Base-by-base conservation (phyloP, 2,329 filamentous ascomycete species). In the Penicillium glabrum region DNA sequence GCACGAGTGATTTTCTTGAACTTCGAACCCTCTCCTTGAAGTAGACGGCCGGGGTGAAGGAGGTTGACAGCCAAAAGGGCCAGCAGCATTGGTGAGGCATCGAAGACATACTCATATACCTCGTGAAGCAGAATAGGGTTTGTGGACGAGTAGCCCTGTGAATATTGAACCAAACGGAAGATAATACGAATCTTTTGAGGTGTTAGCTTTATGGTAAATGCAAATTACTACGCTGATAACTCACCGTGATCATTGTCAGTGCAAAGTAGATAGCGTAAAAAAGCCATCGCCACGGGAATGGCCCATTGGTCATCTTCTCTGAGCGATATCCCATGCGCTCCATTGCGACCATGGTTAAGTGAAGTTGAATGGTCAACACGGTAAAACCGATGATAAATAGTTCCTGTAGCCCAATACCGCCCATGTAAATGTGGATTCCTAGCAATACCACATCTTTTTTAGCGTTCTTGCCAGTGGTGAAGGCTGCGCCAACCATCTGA, bases 91-190 rank as follows among this genome's bases (percentile, higher is more conserved):
- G 84, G 83, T 1, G 81, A 67, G 0, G 82, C 82, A 65, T 87
- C 84, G 53, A 77, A 79, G 1, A 68, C 68, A 53, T 81, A 82
- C 26, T 80, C 76, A 66, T 83, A 87, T 3, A 66, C 75, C 61
- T 88, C 82, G 54, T 90, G 79, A 62, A 87, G 88, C 8, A 88
- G 78, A 53, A 89, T 79, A 35, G 86, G 72, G 64, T 89, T 85
- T 67, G 87, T 88, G 1, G 86, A 82, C 5, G 76, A 72, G 8
- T 75, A 77, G 10, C 73, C 70, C 19, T 89, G 76, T 1, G 77
- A 74, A 16, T 85, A 88, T 67, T 88, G 84, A 51, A 77, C 69
- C 2, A 89, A 75, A 29, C 85, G 83, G 70, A 82, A 89, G 60
- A 86, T 79, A 67, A 88, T 86, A 33, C 85, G 82, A 27, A 80